Base-by-base conservation (phyloP, 2,329 filamentous ascomycete species). In the Pseudogymnoascus sp. region DNA sequence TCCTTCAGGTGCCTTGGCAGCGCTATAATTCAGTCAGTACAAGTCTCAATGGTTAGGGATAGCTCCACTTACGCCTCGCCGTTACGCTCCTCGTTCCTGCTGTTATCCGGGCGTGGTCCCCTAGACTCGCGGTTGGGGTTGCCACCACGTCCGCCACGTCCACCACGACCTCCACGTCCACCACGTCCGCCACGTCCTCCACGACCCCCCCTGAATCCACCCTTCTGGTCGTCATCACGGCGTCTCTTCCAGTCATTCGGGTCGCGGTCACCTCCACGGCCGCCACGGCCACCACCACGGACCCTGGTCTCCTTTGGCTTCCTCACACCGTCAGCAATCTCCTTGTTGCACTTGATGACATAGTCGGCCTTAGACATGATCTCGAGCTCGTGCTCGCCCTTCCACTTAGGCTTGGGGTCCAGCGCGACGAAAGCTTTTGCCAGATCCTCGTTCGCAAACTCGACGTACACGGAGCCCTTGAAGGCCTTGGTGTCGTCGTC, bases 381-480 rank as follows among this genome's bases (percentile, higher is more conserved):
- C 72, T 86, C 78, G 59, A 97, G 81, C 35, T 90, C 86, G 67
- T 89, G 81, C 36, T 67, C 63, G 59, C 82, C 92, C 74, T 96
- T 86, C 85, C 86, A 99, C 73, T 87, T 84, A 63, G 94, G 94
- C 74, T 88, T 86, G 17, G 90, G 87, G 61, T 96, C 88, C 40
- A 91, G 78, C 11, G 79, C 84, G 64, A 97, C 78, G 76, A 99
- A 99, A 63, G 85, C 85, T 73, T 92, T 82, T 69, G 90, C 87
- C 21, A 84, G 82, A 67, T 95, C 90, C 70, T 92, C 87, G 58
- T 84, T 84, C 64, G 84, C 81, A 74, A 97, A 99, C 75, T 97
- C 93, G 66, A 96, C 90, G 72, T 97, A 97, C 63, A 96, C 90
- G 67, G 91, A 96, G 68, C 93, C 92, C 82, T 99, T 99, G 86